Percentiles rank a stretch among this genome's conserved stretches.
Conservation (phyloP, 441 rosid species). For the Pelargonium australe region DNA sequence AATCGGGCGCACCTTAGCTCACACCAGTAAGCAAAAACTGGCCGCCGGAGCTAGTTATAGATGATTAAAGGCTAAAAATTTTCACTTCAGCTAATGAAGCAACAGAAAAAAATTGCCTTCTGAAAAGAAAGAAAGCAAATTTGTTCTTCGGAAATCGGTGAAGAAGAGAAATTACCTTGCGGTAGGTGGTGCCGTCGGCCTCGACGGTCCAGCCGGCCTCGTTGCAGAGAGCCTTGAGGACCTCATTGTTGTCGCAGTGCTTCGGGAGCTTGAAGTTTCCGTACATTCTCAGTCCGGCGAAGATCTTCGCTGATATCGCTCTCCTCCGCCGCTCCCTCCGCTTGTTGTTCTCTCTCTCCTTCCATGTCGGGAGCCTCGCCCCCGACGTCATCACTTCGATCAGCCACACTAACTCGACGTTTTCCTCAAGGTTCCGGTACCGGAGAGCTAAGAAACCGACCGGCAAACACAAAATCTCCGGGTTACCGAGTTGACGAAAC, state of each 20-base stretch:
- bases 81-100: too few relatives aligned
- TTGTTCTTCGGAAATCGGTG: neutral
- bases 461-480: neutral
- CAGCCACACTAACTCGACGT: neutral
- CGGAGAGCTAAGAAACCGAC: neutral
- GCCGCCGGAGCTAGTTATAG: neutral
- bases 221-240: conserved; percentile 85
- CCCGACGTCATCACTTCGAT: conserved; percentile 66
- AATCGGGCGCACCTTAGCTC: neutral
- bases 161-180: conserved; percentile 49
- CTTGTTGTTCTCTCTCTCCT: conserved; percentile 94
- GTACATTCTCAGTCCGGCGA: conserved; percentile 78
- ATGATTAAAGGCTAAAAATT: too few relatives aligned
- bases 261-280: conserved; percentile 92
- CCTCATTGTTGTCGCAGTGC: conserved; percentile 97
- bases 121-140: neutral
- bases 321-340: conserved; percentile 82
- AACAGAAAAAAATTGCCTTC: neutral
- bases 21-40: neutral
- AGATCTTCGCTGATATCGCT: conserved; percentile 94
- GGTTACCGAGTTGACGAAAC: neutral
- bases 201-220: conserved; percentile 98
- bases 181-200: conserved; percentile 94
- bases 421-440: too few relatives aligned
- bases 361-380: conserved; percentile 88